Base-by-base conservation (phyloP, 345 rosid species). In the Conringia planisiliqua region DNA sequence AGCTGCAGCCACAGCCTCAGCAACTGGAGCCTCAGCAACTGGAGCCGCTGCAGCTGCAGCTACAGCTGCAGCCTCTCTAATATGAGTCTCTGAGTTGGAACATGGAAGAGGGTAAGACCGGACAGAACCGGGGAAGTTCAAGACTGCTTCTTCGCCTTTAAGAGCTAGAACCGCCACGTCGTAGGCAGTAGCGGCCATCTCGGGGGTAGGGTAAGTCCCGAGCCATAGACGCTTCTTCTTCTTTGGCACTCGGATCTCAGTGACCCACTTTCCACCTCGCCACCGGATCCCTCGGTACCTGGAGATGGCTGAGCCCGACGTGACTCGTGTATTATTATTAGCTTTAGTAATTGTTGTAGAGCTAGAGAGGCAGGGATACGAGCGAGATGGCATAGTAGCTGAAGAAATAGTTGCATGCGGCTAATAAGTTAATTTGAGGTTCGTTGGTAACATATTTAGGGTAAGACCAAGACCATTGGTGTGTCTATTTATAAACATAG, bases 221-320 rank as follows among this genome's bases (percentile, higher is more conserved):
- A 93, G 96, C 98, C 98, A 93, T 36, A 93, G 88, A 7, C 98
- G 90, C n/a, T 18, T 7, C 85, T 85, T 86, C 71, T 89, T 93
- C 52, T 92, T 86, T 0, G 98, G 98, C 69, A 88, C 94, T 63
- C 98, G 84, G 76, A 93, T 86, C 78, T 93, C 98, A 0, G 94
- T 86, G 35, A 93, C 96, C 97, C 98, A 93, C 70, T 93, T 93
- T 0, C 84, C 90, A 11, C 91, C 71, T 62, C 98, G 87, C 74
- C 80, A 75, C 13, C 98, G 82, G 71, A 89, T 93, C 40, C 98
- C 98, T 0, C 89, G 84, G 62, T 80, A 88, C 46, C 5, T 40
- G 44, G n/a, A 40, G 14, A 40, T 40, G 46, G 16, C 46, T 40
- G 16, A 40, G 5, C 46, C 16, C 7, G 16, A 40, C 13, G 46